phyloP scores from a whole-genome alignment of 768 basidiomycete species.

The Hygrocybe coccinea region DNA sequence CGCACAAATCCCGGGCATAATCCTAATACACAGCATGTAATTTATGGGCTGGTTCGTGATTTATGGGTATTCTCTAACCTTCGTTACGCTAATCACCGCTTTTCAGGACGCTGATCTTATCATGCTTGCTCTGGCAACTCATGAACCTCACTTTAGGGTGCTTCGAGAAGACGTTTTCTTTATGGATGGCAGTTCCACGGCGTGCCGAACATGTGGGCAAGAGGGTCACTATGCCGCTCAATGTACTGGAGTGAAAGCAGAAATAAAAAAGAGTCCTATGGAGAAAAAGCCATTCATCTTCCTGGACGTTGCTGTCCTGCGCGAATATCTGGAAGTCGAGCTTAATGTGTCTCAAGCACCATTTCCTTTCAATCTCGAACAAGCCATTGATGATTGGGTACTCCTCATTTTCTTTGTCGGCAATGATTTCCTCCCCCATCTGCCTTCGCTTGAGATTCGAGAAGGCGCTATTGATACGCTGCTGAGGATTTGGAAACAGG shows the following conservation, averaged over 20 bases:
- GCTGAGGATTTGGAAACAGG: constrained; percentile 91
- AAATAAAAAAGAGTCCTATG: constrained; percentile 61
- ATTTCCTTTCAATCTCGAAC: constrained; percentile 90
- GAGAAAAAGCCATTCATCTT: constrained; percentile 98
- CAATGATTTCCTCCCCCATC: constrained; percentile 97
- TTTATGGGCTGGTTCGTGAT: constrained; percentile 83
- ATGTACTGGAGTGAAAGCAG: constrained; percentile 77
- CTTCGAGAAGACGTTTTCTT: constrained; percentile 97
- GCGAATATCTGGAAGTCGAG: constrained; percentile 97
- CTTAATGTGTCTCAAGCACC: constrained; percentile 72
- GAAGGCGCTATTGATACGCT: constrained; percentile 99
- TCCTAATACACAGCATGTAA: constrained; percentile 93
- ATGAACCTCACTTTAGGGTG: constrained; percentile 97
- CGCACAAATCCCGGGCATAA: constrained; percentile 84
- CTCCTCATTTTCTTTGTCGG: constrained; percentile 99
- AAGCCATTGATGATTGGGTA: constrained; percentile 99
- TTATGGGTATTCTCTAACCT: not conserved
- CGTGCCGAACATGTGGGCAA: constrained; percentile 91
- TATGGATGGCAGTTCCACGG: constrained; percentile 66
- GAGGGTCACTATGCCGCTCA: constrained; percentile 93
- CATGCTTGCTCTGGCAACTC: constrained; percentile 96
- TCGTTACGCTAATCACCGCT: constrained; percentile 11
- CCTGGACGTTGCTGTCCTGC: constrained; percentile 91
- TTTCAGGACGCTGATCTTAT: constrained; percentile 94
- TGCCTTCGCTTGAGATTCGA: constrained; percentile 96